Evolutionary conservation across 1,284 basidiomycete genomes (phyloP).

Genomic region (Ceratobasidium sp.): DNA sequence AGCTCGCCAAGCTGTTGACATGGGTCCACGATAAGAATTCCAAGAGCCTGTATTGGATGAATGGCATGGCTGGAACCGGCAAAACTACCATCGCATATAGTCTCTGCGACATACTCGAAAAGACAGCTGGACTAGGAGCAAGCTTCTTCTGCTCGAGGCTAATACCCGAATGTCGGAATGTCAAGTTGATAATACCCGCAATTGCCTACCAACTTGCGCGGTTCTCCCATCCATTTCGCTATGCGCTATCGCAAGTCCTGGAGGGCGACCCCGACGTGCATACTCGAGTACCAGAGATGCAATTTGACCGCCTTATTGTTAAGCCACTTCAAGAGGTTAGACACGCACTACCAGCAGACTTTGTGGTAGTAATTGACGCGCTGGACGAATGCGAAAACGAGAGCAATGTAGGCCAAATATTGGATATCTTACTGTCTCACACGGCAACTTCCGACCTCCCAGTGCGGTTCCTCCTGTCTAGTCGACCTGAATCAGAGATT

Average conservation of each 20-base stretch:
- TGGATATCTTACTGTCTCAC: constrained; percentile 1
- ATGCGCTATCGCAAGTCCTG: not conserved
- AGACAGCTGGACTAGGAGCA: constrained; percentile 43
- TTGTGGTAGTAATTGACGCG: constrained; percentile 33
- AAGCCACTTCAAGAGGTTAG: not conserved
- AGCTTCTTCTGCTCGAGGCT: constrained; percentile 47
- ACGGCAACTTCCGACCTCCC: not conserved
- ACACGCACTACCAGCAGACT: not conserved
- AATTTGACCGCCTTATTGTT: constrained; percentile 24
- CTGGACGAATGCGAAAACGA: constrained; percentile 33
- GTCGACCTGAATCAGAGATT: constrained; percentile 32
- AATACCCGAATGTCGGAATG: no score
- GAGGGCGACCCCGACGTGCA: not conserved
- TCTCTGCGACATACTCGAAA: constrained; percentile 37
- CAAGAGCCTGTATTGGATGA: constrained; percentile 43
- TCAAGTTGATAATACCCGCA: constrained; percentile 8
- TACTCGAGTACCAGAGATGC: not conserved
- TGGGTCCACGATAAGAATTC: not conserved
- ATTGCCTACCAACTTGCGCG: constrained; percentile 30
- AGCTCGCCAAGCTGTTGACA: no score
- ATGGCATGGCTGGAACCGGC: no score
- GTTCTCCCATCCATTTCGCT: constrained; percentile 9
- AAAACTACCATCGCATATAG: constrained; percentile 45
- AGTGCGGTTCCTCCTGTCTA: constrained; percentile 29
- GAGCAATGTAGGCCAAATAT: not conserved